Evolutionary conservation across 2,329 filamentous ascomycete genomes (phyloP).

Genomic region (Chaetomium sp.): DNA sequence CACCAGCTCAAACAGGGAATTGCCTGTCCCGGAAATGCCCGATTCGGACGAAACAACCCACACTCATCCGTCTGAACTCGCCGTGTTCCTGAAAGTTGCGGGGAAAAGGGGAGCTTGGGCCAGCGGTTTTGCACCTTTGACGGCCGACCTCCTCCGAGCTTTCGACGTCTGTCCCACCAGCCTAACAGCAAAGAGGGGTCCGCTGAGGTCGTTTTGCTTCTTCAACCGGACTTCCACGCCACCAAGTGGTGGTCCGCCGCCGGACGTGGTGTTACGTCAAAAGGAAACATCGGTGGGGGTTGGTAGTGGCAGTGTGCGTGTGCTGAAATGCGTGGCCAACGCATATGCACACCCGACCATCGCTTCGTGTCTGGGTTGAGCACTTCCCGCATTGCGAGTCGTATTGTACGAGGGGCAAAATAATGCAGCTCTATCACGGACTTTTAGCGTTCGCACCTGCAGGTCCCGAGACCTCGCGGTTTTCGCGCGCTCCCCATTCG

Average conservation of each 20-base stretch:
- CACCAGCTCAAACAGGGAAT: background rate
- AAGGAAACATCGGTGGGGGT: background rate
- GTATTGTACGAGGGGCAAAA: background rate
- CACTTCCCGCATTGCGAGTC: background rate
- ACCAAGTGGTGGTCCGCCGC: conserved; percentile 4
- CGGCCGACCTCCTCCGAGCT: background rate
- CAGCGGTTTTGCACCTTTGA: background rate
- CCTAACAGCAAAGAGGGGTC: background rate
- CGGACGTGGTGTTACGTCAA: background rate
- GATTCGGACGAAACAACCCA: background rate
- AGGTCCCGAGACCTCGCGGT: conserved; percentile 17
- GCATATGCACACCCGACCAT: conserved; percentile 2
- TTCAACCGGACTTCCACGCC: background rate
- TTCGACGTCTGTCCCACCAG: background rate
- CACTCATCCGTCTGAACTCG: background rate
- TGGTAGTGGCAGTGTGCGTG: background rate
- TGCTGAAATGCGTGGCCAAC: background rate
- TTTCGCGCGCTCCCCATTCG: background rate
- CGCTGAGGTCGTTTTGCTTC: background rate
- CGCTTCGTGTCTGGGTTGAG: conserved; percentile 3
- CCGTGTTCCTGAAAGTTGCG: background rate
- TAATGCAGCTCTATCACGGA: conserved; percentile 18
- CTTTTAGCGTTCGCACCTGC: conserved; percentile 22
- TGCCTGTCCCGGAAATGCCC: background rate
- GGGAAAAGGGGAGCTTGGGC: background rate